These are phyloP conservation scores for Ophiosphaerella korrae DNA, from an alignment of 2,329 filamentous ascomycete species.

Conservation along the genomic window DNA sequence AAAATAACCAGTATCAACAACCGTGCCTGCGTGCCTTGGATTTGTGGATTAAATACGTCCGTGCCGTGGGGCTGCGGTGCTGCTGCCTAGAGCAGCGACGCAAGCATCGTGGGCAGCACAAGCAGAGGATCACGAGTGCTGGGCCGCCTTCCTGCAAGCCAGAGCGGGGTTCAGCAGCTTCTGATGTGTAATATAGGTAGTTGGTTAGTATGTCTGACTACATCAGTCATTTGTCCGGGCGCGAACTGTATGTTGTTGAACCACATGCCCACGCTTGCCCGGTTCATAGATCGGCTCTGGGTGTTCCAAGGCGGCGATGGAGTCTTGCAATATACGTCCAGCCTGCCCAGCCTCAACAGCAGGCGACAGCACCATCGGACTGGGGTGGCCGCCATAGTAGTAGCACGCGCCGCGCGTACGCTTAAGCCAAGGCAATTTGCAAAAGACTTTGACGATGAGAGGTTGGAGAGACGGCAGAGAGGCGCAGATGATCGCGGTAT, in stretches of 20 bases:
- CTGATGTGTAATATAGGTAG: too few relatives aligned
- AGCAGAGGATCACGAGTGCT: too few relatives aligned
- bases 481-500: conserved; percentile 32
- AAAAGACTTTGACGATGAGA: conserved; percentile 21
- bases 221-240: too few relatives aligned
- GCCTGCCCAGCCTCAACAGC: not conserved
- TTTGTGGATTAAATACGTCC: too few relatives aligned
- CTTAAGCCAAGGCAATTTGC: conserved; percentile 1
- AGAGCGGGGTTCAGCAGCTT: too few relatives aligned
- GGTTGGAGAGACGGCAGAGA: conserved; percentile 31
- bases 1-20: too few relatives aligned
- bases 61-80: too few relatives aligned
- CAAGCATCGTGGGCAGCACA: too few relatives aligned
- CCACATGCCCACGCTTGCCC: not conserved
- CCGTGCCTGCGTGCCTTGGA: too few relatives aligned
- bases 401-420: conserved; percentile 13
- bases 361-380: conserved; percentile 1
- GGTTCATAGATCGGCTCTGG: not conserved
- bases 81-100: too few relatives aligned
- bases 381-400: conserved; percentile 6
- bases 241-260: not conserved
- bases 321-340: not conserved
- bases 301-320: conserved; percentile 4
- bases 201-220: too few relatives aligned
- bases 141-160: too few relatives aligned